phyloP scores from a whole-genome alignment of 2,329 filamentous ascomycete genomes.

The Aaosphaeria arxii region DNA sequence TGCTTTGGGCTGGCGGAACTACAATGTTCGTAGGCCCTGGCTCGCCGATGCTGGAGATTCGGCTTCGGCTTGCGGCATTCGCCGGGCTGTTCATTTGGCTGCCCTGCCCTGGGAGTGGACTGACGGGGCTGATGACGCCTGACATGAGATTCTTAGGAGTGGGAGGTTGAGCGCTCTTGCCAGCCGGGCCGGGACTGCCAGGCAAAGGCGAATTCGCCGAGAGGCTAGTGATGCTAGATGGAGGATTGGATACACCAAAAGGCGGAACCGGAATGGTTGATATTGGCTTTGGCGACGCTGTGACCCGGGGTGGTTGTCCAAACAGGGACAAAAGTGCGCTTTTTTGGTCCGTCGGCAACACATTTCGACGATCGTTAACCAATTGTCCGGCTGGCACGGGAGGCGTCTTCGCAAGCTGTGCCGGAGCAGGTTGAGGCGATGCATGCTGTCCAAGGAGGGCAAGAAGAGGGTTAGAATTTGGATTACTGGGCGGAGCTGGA shows the following conservation, averaged over 20 bases:
- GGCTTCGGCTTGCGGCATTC: slow-evolving; percentile 19
- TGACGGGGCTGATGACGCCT: slow-evolving; percentile 38
- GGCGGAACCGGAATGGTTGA: slow-evolving; percentile 7
- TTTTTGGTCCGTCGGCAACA: slow-evolving; percentile 29
- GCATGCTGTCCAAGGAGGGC: neutral
- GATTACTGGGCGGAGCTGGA: neutral
- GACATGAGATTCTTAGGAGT: slow-evolving; percentile 29
- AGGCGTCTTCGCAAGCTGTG: neutral
- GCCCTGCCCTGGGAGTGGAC: slow-evolving; percentile 29
- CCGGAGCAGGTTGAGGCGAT: neutral
- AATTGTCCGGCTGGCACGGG: slow-evolving; percentile 2
- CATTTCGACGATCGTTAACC: slow-evolving; percentile 24
- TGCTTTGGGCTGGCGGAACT: slow-evolving; percentile 2
- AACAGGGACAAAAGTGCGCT: slow-evolving; percentile 37
- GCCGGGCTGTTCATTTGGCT: slow-evolving; percentile 25
- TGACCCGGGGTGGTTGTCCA: slow-evolving; percentile 18
- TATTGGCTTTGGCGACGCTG: slow-evolving; percentile 6
- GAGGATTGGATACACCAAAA: slow-evolving; percentile 1
- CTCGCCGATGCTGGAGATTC: slow-evolving; percentile 37
- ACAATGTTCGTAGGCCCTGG: slow-evolving; percentile 10
- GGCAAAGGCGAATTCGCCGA: slow-evolving; percentile 7
- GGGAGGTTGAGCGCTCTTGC: slow-evolving; percentile 19
- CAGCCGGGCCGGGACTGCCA: slow-evolving; percentile 15
- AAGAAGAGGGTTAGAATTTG: neutral
- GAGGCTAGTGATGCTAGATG: slow-evolving; percentile 1